phyloP scores from a whole-genome alignment of 148 eudicot species.

The Simmondsia chinensis region DNA sequence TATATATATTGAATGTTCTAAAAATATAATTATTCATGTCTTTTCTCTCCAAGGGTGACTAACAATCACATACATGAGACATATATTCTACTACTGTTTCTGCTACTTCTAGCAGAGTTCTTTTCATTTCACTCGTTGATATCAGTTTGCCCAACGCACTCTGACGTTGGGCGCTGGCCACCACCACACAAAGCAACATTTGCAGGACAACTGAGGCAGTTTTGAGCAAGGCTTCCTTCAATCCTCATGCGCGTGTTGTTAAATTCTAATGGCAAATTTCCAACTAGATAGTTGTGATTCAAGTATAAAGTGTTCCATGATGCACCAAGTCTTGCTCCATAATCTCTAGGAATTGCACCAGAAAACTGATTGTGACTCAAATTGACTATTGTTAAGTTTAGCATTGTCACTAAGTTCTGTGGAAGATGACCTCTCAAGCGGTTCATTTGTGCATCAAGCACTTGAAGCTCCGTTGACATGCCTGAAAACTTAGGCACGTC shows the following conservation, averaged over 20 bases:
- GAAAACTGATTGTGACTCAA: conserved; percentile 48
- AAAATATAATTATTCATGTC: too few relatives aligned
- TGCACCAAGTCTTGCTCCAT: conserved; percentile 30
- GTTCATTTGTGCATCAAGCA: conserved; percentile 44
- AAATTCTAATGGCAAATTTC: conserved; percentile 44
- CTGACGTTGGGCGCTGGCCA: conserved; percentile 59
- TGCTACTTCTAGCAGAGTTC: too few relatives aligned
- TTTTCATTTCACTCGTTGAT: too few relatives aligned
- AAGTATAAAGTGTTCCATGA: conserved; percentile 49
- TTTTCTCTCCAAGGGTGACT: too few relatives aligned
- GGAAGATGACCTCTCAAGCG: conserved; percentile 48
- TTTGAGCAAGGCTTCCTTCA: conserved; percentile 45
- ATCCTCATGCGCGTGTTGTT: conserved; percentile 5
- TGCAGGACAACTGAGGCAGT: conserved; percentile 55
- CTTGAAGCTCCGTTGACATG: conserved; percentile 21
- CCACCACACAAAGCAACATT: conserved; percentile 36
- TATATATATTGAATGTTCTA: too few relatives aligned
- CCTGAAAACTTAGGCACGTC: conserved; percentile 27
- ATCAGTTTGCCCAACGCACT: conserved; percentile 28
- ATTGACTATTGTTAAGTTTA: conserved; percentile 28
- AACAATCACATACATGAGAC: too few relatives aligned
- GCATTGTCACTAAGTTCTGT: conserved; percentile 38
- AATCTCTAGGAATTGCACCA: conserved; percentile 45
- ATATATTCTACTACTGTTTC: too few relatives aligned
- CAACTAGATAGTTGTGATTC: conserved; percentile 54